Evolutionary conservation across 129 eudicot genomes (phyloP).

Genomic region (Arctium lappa): DNA sequence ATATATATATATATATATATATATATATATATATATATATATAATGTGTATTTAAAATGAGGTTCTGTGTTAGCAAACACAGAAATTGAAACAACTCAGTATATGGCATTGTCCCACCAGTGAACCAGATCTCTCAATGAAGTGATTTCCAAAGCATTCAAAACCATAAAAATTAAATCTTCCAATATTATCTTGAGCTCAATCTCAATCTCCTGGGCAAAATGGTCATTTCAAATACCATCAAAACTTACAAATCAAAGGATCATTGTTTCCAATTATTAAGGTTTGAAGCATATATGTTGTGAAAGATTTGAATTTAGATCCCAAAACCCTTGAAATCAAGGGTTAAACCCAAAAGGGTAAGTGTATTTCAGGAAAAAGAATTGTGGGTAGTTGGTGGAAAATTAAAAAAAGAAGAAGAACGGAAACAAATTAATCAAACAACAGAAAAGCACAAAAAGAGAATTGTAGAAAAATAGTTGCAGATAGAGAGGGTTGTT

Average conservation of each 20-base stretch:
- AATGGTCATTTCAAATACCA: background rate
- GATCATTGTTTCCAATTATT: constrained; percentile 13
- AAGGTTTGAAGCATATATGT: background rate
- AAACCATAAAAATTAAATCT: constrained; percentile 37
- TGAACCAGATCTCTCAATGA: constrained; percentile 58
- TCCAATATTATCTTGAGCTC: background rate
- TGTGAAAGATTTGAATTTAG: background rate
- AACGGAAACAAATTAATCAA: constrained; percentile 7
- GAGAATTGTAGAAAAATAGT: constrained; percentile 10
- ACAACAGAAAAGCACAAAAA: constrained; percentile 34
- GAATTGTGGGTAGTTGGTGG: background rate
- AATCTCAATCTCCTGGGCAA: constrained; percentile 35
- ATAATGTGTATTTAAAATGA: too few species aligned
- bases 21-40: too few species aligned
- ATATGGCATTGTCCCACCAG: constrained; percentile 58
- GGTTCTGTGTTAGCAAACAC: too few species aligned
- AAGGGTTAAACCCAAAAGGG: background rate
- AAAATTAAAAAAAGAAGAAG: background rate
- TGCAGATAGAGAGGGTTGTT: background rate
- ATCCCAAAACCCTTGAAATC: background rate
- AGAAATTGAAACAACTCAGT: too few species aligned
- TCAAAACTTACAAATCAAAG: background rate
- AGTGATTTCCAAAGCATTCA: constrained; percentile 57
- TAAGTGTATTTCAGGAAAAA: background rate
- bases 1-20: too few species aligned